Percentiles rank a stretch among this genome's conserved stretches.
Conservation (phyloP, 345 rosid species). For the Hibiscus mutabilis region DNA sequence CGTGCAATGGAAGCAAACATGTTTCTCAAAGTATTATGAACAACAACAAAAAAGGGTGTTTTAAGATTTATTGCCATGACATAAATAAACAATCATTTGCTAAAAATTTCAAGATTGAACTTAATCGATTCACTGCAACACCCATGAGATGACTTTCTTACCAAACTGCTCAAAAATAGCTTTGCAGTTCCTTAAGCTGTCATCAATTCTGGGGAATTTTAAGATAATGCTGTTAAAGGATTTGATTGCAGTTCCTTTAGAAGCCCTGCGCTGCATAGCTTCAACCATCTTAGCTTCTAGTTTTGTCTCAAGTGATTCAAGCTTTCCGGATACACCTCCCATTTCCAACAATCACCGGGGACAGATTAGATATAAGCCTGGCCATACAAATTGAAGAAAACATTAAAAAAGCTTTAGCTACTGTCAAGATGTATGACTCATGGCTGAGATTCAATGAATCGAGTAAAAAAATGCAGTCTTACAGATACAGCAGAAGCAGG, state of each 20-base stretch:
- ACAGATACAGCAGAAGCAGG: too few relatives aligned
- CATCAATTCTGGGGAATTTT: slow-evolving; percentile 88
- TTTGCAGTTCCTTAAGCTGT: slow-evolving; percentile 75
- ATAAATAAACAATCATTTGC: not conserved
- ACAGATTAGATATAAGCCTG: too few relatives aligned
- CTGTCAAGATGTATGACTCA: not conserved
- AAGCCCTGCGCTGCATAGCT: slow-evolving; percentile 66
- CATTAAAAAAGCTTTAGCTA: not conserved
- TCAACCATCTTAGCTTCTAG: slow-evolving; percentile 79
- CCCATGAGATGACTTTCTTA: slow-evolving; percentile 19
- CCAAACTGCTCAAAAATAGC: slow-evolving; percentile 80
- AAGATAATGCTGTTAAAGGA: slow-evolving; percentile 81
- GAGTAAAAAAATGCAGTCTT: too few relatives aligned
- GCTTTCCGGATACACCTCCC: slow-evolving; percentile 58
- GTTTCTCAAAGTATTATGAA: not conserved
- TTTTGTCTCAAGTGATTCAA: slow-evolving; percentile 57
- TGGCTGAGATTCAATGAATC: too few relatives aligned
- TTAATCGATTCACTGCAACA: not conserved
- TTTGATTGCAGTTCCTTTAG: slow-evolving; percentile 58
- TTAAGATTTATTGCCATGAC: not conserved
- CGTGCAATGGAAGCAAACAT: not conserved
- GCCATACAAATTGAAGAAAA: not conserved
- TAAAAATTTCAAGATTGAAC: not conserved
- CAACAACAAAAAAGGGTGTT: not conserved
- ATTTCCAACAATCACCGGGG: slow-evolving; percentile 2